phyloP scores from a whole-genome alignment of 768 basidiomycete genomes.

The Boletus patriciae region DNA sequence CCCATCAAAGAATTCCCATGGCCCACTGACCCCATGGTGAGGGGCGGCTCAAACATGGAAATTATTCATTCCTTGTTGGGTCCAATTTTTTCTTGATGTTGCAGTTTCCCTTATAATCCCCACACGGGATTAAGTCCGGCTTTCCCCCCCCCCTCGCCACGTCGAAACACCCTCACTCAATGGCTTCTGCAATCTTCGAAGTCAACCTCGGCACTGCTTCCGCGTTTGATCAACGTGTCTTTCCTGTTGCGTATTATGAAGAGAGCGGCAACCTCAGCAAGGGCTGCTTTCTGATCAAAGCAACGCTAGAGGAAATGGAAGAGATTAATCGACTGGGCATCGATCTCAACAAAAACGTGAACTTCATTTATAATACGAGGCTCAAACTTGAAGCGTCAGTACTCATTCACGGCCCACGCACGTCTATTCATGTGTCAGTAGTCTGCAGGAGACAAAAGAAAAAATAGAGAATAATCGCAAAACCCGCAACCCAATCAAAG shows the following conservation, averaged over 20 bases:
- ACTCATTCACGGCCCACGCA: too few relatives aligned
- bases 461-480: background rate
- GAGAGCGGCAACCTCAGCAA: background rate
- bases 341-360: background rate
- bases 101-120: background rate
- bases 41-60: background rate
- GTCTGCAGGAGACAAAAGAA: background rate
- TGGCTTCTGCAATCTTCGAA: background rate
- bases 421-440: background rate
- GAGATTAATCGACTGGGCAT: background rate
- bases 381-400: background rate
- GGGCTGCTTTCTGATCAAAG: background rate
- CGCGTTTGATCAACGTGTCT: background rate
- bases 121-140: background rate
- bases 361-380: constrained; percentile 3
- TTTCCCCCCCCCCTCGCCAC: background rate
- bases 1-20: background rate
- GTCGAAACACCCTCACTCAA: background rate
- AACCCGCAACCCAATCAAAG: constrained; percentile 3
- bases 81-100: background rate
- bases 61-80: background rate
- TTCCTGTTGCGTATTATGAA: constrained; percentile 6
- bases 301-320: constrained; percentile 8
- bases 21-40: too few relatives aligned
- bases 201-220: background rate